Base-by-base conservation (phyloP, 164 flowering plant genomes). In the Malania oleifera region DNA sequence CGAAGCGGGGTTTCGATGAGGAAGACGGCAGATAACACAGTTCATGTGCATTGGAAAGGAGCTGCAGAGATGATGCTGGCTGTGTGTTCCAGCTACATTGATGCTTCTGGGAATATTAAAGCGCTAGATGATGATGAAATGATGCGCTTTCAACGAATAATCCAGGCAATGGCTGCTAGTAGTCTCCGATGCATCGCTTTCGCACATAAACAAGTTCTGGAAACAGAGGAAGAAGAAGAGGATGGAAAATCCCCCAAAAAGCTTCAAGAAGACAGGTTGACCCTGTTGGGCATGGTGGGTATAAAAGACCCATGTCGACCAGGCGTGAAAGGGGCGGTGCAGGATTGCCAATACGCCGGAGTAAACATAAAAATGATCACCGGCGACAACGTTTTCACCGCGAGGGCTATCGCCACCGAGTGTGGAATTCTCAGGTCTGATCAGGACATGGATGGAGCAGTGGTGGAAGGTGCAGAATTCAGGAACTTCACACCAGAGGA, bases 101-200 rank as follows among this genome's bases (percentile, higher is more conserved):
- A 75, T 39, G 67, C 56, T 25, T 49, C 67, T 0, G 87, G 85
- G 27, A 39, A 12, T 0, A 6, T 25, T 15, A 70, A 35, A 61
- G 67, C 47, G 23, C 31, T 84, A 7, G 66, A 62, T 31, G 71
- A 50, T 8, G 39, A 0, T 0, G 71, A 59, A 25, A 69, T 59
- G 67, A 40, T 3, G 5, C 53, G 26, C 7, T 68, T 80, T 11
- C 59, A 64, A 68, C 53, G 57, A 27, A 73, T 73, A 12, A 85
- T 82, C 37, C 62, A 77, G 67, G 71, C 67, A 1, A 84, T 82
- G 91, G 91, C 87, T 14, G 82, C 82, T 17, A 73, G 66, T 5
- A 75, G 84, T 45, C 81, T 85, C 13, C 62, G 91, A 20, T 85
- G 91, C 68, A 74, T 85, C 39, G 91, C 84, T 41, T 77, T 82